A percentile compares a stretch with the other conserved stretches of the same genome.
phyloP scores from a whole-genome alignment of 179 eudicot species.

The Kewa caespitosa region DNA sequence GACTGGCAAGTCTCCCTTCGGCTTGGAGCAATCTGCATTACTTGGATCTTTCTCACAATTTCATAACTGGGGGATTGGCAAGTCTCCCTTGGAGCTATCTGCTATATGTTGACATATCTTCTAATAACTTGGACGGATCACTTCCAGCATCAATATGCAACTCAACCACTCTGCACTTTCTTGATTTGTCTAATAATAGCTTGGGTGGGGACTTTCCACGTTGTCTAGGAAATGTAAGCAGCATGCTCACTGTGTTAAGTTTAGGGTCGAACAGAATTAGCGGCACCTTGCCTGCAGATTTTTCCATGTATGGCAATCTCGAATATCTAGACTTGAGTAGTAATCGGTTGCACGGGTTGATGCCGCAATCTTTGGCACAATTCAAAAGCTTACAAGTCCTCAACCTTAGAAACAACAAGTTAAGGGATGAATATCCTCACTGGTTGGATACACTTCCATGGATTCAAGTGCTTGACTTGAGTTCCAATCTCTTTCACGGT shows the following conservation, averaged over 20 bases:
- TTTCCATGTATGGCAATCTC: not conserved
- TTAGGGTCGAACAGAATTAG: constrained; percentile 1
- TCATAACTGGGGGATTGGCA: constrained; percentile 6
- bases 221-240: not conserved
- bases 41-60: constrained; percentile 28
- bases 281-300: not conserved
- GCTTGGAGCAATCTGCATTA: not conserved
- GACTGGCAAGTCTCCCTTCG: not conserved
- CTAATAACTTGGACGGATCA: constrained; percentile 19
- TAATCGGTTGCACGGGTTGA: not conserved
- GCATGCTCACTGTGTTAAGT: too few relatives aligned
- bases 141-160: constrained; percentile 19
- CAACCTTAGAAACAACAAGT: constrained; percentile 3
- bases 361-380: constrained; percentile 1
- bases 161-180: not conserved
- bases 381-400: not conserved
- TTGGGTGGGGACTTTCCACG: constrained; percentile 20
- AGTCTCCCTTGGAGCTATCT: not conserved
- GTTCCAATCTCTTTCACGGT: constrained; percentile 1
- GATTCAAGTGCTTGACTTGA: not conserved
- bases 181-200: constrained; percentile 15
- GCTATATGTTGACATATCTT: not conserved
- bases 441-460: constrained; percentile 4
- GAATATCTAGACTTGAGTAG: not conserved
- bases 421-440: not conserved